phyloP scores from a whole-genome alignment of 257 asterid genomes.

The Solanum infundibuliforme region DNA sequence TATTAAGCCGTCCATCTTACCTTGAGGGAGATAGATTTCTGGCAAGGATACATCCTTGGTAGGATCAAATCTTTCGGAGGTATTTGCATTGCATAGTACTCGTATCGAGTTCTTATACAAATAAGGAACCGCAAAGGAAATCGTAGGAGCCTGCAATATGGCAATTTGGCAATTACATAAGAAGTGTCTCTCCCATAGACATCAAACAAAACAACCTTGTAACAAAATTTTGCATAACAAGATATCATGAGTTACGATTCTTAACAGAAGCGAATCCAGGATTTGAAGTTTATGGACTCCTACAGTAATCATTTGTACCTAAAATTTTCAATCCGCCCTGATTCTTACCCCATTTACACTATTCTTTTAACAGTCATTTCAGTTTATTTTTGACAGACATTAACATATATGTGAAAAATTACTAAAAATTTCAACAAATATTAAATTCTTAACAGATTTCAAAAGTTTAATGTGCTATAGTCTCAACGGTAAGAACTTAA shows the following conservation, averaged over 20 bases:
- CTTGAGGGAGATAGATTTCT: conserved; percentile 43
- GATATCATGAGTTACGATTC: neutral
- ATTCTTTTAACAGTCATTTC: neutral
- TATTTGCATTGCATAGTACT: conserved; percentile 50
- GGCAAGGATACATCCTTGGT: conserved; percentile 43
- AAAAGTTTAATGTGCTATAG: neutral
- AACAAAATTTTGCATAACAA: neutral
- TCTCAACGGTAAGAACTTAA: neutral
- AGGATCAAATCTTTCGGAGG: conserved; percentile 47
- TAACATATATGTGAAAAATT: neutral
- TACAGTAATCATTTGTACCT: neutral
- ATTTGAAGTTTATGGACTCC: neutral
- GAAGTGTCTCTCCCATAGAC: neutral
- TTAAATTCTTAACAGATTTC: neutral
- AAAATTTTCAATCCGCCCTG: neutral
- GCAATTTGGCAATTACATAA: neutral
- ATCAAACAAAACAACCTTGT: neutral
- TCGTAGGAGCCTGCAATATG: conserved; percentile 31
- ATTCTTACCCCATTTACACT: neutral
- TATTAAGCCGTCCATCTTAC: conserved; percentile 37
- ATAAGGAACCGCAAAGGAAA: conserved; percentile 18
- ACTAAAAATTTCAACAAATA: neutral
- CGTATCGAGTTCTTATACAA: conserved; percentile 42
- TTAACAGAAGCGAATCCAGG: neutral
- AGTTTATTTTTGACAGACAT: neutral